Conservation (phyloP, 1,284 basidiomycete genomes). For the Boletus semigastroideus region DNA sequence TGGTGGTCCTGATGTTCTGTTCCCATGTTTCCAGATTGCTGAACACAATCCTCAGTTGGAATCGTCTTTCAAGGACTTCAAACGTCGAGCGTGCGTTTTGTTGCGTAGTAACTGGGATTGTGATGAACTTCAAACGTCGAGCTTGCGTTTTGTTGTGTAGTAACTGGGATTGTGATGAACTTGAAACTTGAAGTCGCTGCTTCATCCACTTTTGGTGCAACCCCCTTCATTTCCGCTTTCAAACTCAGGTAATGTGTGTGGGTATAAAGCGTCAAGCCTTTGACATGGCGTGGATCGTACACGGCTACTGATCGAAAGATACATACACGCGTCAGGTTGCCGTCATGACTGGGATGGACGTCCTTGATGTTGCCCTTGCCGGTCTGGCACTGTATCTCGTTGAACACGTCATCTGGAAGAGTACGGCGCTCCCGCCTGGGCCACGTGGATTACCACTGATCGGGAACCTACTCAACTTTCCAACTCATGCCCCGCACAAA, state of each 20-base stretch:
- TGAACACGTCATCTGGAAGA: not conserved
- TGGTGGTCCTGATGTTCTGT: too few species aligned
- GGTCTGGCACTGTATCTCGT: conserved; percentile 9
- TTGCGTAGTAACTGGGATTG: too few species aligned
- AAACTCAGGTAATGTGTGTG: not conserved
- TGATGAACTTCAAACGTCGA: too few species aligned
- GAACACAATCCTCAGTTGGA: too few species aligned
- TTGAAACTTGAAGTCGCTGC: too few species aligned
- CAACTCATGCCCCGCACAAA: conserved; percentile 39
- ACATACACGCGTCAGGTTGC: not conserved
- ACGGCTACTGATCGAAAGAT: not conserved
- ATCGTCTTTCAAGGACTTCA: too few species aligned
- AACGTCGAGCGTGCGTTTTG: too few species aligned
- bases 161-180: too few species aligned
- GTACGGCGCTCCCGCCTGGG: conserved; percentile 26
- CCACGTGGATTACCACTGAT: conserved; percentile 29
- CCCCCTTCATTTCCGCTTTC: not conserved
- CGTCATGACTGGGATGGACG: not conserved
- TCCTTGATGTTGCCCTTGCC: conserved; percentile 8
- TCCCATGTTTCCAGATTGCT: too few species aligned
- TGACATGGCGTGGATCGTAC: not conserved
- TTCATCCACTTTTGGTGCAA: too few species aligned
- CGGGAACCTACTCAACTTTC: conserved; percentile 43
- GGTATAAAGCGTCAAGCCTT: not conserved
- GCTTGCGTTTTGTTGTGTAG: too few species aligned